These are phyloP conservation scores for Pholiota conissans DNA, from an alignment of 768 basidiomycete species.

Conservation along the genomic window DNA sequence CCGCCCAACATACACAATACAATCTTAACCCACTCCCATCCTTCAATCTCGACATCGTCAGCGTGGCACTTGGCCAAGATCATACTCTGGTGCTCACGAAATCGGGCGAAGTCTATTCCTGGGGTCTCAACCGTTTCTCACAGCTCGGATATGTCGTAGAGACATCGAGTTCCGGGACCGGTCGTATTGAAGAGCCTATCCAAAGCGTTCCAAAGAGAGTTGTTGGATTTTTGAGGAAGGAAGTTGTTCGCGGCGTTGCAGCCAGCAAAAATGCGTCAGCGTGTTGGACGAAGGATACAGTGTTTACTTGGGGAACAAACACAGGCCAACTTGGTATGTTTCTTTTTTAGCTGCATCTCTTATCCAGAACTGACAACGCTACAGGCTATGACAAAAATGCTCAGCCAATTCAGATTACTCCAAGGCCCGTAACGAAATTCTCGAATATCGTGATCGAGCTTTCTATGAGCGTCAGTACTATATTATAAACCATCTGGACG, in stretches of 20 bases:
- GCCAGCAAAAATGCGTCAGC: slow-evolving; percentile 86
- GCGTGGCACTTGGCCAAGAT: slow-evolving; percentile 89
- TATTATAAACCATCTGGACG: neutral
- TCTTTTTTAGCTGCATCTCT: neutral
- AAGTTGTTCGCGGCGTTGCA: slow-evolving; percentile 76
- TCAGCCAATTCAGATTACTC: slow-evolving; percentile 73
- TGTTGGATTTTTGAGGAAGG: slow-evolving; percentile 72
- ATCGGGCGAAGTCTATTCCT: slow-evolving; percentile 81
- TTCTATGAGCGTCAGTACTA: slow-evolving; percentile 63
- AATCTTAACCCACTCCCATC: slow-evolving; percentile 60
- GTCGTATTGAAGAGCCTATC: slow-evolving; percentile 65
- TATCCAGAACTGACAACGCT: neutral
- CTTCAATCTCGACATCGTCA: slow-evolving; percentile 53
- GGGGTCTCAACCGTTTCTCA: slow-evolving; percentile 87
- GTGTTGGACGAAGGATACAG: slow-evolving; percentile 75
- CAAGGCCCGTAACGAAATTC: slow-evolving; percentile 81
- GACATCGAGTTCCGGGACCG: slow-evolving; percentile 31
- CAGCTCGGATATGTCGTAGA: slow-evolving; percentile 90
- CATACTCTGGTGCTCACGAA: slow-evolving; percentile 87
- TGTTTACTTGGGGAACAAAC: slow-evolving; percentile 94
- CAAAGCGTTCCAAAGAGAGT: slow-evolving; percentile 79
- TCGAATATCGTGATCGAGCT: slow-evolving; percentile 69
- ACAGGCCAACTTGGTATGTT: slow-evolving; percentile 80
- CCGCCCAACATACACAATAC: slow-evolving; percentile 77
- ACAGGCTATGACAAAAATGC: slow-evolving; percentile 76